Evolutionary conservation across 2,329 filamentous ascomycete species (phyloP).

Genomic region (Lasiodiplodia sp.): DNA sequence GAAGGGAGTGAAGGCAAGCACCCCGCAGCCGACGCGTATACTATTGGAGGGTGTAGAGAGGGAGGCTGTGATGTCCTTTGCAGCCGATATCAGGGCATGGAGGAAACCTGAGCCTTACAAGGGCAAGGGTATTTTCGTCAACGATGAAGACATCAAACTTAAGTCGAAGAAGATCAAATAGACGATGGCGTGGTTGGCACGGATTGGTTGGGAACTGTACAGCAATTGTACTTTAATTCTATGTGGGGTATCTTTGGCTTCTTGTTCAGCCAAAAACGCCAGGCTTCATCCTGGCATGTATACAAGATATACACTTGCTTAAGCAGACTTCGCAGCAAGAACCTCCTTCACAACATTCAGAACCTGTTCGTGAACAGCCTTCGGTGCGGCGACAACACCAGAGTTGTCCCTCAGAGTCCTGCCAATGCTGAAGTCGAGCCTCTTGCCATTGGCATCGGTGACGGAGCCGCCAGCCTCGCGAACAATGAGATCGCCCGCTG

Average conservation of each 20-base stretch:
- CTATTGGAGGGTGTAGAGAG: conserved; percentile 88
- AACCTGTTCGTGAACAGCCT: conserved; percentile 76
- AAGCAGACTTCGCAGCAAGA: conserved; percentile 57
- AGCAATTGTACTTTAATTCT: conserved; percentile 29
- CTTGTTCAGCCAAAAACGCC: conserved; percentile 11
- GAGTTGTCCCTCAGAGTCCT: conserved; percentile 89
- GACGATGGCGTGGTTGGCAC: conserved; percentile 20
- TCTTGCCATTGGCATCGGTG: conserved; percentile 85
- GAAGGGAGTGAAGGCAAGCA: conserved; percentile 81
- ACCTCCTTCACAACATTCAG: conserved; percentile 84
- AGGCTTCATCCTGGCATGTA: conserved; percentile 12
- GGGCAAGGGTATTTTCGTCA: conserved; percentile 98
- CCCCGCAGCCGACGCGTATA: conserved; percentile 89
- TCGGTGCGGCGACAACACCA: conserved; percentile 89
- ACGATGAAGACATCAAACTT: conserved; percentile 95
- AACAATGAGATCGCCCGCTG: conserved; percentile 92
- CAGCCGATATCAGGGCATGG: conserved; percentile 87
- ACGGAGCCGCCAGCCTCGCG: conserved; percentile 92
- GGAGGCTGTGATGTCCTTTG: conserved; percentile 88
- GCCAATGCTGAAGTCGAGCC: conserved; percentile 85
- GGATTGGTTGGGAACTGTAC: conserved; percentile 5
- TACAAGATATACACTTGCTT: conserved; percentile 17
- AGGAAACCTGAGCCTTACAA: conserved; percentile 96
- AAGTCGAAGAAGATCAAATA: conserved; percentile 82
- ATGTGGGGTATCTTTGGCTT: conserved; percentile 27